Percentiles rank a stretch among this genome's conserved stretches.
Conservation (phyloP, 257 asterid species). For the Pogostemon cablin region DNA sequence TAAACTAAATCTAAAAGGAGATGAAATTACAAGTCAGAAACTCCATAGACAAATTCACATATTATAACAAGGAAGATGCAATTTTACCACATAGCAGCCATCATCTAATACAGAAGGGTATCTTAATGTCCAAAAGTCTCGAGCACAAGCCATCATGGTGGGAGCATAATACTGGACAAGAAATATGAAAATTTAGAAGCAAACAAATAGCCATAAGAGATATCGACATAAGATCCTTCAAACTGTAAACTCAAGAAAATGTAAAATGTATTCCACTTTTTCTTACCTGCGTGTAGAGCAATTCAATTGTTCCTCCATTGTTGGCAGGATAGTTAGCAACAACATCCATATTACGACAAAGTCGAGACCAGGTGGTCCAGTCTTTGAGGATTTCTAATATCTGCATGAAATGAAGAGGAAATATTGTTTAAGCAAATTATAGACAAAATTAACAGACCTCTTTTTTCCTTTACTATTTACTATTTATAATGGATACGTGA, state of each 20-base stretch:
- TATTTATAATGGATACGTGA: constrained; percentile 1
- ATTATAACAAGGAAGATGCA: constrained; percentile 5
- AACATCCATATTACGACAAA: constrained; percentile 43
- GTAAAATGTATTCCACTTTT: constrained; percentile 7
- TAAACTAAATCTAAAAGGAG: constrained; percentile 11
- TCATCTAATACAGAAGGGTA: constrained; percentile 45
- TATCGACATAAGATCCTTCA: constrained; percentile 16
- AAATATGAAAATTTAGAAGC: background rate
- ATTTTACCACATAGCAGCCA: constrained; percentile 52
- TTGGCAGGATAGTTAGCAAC: constrained; percentile 37
- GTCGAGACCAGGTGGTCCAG: constrained; percentile 43
- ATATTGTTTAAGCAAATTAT: constrained; percentile 11
- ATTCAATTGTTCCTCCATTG: constrained; percentile 48
- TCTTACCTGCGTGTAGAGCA: constrained; percentile 47
- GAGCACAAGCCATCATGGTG: constrained; percentile 52
- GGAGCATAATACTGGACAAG: constrained; percentile 50
- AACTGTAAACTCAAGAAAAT: background rate
- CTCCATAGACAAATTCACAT: constrained; percentile 2
- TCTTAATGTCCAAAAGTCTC: constrained; percentile 61
- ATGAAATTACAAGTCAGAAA: background rate
- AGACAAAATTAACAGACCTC: constrained; percentile 6
- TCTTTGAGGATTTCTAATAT: constrained; percentile 46
- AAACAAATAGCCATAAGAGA: background rate
- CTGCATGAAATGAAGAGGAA: constrained; percentile 35
- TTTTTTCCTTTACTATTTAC: background rate